Evolutionary conservation across 139 green algal genomes (phyloP).

Genomic region (Picochlorum costavermella): DNA sequence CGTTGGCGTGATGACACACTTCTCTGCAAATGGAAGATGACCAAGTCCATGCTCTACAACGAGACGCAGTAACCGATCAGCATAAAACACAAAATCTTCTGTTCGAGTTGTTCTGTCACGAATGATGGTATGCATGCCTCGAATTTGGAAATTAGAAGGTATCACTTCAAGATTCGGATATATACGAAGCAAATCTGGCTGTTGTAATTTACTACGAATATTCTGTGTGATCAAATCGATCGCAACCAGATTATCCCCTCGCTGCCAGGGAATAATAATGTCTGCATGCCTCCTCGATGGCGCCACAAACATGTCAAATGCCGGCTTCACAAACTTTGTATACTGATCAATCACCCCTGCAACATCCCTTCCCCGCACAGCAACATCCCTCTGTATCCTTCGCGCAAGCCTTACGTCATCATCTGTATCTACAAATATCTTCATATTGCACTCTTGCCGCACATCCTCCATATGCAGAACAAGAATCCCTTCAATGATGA

Average conservation of each 20-base stretch:
- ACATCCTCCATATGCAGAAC: slow-evolving; percentile 79
- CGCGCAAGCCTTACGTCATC: slow-evolving; percentile 90
- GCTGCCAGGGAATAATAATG: slow-evolving; percentile 89
- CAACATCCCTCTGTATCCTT: slow-evolving; percentile 87
- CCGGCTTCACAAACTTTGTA: slow-evolving; percentile 88
- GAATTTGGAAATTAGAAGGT: slow-evolving; percentile 86
- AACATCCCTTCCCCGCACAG: slow-evolving; percentile 72
- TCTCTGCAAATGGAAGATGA: slow-evolving; percentile 87
- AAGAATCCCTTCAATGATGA: slow-evolving; percentile 96
- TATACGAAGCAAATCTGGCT: slow-evolving; percentile 84
- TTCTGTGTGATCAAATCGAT: slow-evolving; percentile 97
- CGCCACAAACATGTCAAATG: slow-evolving; percentile 83
- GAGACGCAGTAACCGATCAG: slow-evolving; percentile 75
- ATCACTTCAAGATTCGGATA: slow-evolving; percentile 89
- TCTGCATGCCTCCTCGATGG: slow-evolving; percentile 77
- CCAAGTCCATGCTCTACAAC: slow-evolving; percentile 83
- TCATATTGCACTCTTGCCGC: slow-evolving; percentile 84
- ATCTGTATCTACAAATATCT: slow-evolving; percentile 76
- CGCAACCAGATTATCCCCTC: slow-evolving; percentile 77
- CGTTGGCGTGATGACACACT: slow-evolving; percentile 81
- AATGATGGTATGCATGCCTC: slow-evolving; percentile 97
- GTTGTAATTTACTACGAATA: slow-evolving; percentile 87
- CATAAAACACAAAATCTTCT: slow-evolving; percentile 94
- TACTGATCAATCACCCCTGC: slow-evolving; percentile 90
- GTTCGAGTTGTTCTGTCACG: slow-evolving; percentile 69